A percentile compares a stretch with the other conserved stretches of the same genome.
These are phyloP conservation scores for Prunus yedoensis DNA, from an alignment of 331 rosid genomes.

Conservation along the genomic window DNA sequence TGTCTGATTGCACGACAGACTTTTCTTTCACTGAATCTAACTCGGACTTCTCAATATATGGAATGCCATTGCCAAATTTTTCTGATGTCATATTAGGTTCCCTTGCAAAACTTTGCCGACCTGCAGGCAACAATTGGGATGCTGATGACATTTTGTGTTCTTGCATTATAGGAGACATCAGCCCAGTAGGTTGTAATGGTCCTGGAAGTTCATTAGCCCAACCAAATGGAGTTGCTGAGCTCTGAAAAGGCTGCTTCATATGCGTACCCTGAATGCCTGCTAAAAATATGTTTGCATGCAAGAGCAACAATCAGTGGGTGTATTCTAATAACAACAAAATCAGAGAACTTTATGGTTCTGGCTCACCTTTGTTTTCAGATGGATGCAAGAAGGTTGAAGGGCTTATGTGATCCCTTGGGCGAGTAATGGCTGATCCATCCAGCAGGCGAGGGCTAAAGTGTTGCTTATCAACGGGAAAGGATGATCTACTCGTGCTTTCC, in stretches of 20 bases:
- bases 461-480: conserved; percentile 36
- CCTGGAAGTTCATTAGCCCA: conserved; percentile 33
- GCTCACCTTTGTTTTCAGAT: conserved; percentile 47
- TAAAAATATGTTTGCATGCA: conserved; percentile 23
- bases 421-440: conserved; percentile 40
- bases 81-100: conserved; percentile 31
- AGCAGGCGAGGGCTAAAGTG: conserved; percentile 28
- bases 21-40: conserved; percentile 35
- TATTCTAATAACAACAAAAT: neutral
- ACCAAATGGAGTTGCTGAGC: conserved; percentile 35
- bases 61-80: conserved; percentile 18
- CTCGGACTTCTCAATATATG: conserved; percentile 30
- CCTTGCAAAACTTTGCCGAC: conserved; percentile 21
- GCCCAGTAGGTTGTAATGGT: conserved; percentile 33
- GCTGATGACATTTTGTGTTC: conserved; percentile 29
- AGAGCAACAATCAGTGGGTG: conserved; percentile 6
- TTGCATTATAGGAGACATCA: conserved; percentile 34
- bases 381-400: conserved; percentile 42
- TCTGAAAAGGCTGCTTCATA: conserved; percentile 33
- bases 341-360: conserved; percentile 8
- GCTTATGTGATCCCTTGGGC: conserved; percentile 29
- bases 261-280: conserved; percentile 37
- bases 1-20: conserved; percentile 29
- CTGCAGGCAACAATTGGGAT: conserved; percentile 35
- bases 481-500: conserved; percentile 33